Evolutionary conservation across 345 rosid species (phyloP).

Genomic region (Ricinus communis): DNA sequence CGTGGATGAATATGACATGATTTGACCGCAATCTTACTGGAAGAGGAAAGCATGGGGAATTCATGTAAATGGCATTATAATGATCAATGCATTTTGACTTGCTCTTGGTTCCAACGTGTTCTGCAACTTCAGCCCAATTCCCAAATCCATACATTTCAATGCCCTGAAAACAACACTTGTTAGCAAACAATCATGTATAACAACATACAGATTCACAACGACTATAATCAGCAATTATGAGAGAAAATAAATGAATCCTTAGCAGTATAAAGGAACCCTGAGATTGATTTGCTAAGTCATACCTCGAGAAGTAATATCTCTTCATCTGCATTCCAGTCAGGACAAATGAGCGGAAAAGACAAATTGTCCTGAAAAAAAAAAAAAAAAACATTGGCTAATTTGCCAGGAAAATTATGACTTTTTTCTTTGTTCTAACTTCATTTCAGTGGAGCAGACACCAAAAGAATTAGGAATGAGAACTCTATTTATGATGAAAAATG

Average conservation of each 20-base stretch:
- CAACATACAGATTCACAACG: conserved; percentile 17
- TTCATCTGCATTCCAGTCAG: conserved; percentile 96
- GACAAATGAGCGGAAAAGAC: conserved; percentile 79
- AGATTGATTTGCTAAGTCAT: too few species aligned
- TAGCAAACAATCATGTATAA: conserved; percentile 30
- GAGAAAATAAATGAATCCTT: neutral
- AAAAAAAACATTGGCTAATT: neutral
- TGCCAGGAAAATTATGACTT: neutral
- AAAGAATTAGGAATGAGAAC: too few species aligned
- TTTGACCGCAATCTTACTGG: conserved; percentile 78
- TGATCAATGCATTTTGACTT: conserved; percentile 70
- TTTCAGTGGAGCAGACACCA: too few species aligned
- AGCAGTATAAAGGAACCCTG: conserved; percentile 15
- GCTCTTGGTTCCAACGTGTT: conserved; percentile 85
- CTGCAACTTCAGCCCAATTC: conserved; percentile 90
- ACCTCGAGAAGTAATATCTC: conserved; percentile 96
- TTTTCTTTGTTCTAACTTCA: neutral
- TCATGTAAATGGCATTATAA: conserved; percentile 73
- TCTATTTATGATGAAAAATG: too few species aligned
- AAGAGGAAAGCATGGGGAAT: conserved; percentile 79
- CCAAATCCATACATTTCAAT: conserved; percentile 95
- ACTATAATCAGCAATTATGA: conserved; percentile 17
- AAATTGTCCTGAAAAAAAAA: conserved; percentile 70
- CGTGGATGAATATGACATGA: neutral
- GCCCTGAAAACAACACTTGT: conserved; percentile 50